Conservation (phyloP, 2,329 filamentous ascomycete genomes). For the Monilinia fructicola region DNA sequence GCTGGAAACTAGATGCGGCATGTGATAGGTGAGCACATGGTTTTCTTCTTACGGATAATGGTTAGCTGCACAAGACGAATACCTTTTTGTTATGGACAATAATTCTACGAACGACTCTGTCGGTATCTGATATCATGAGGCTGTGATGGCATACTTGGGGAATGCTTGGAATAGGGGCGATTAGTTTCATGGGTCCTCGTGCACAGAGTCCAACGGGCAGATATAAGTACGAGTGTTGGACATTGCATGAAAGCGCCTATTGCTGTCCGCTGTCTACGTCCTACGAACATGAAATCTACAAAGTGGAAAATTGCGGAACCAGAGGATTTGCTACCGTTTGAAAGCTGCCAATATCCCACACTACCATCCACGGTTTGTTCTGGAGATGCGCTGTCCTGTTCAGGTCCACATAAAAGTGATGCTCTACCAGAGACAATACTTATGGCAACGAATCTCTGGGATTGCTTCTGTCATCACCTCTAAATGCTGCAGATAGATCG, state of each 20-base stretch:
- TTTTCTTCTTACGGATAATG: conserved; percentile 1
- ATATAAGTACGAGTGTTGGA: not conserved
- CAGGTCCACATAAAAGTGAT: not conserved
- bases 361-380: not conserved
- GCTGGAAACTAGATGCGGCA: conserved; percentile 43
- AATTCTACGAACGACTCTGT: not conserved
- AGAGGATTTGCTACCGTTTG: not conserved
- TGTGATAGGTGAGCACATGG: conserved; percentile 42
- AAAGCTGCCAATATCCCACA: not conserved
- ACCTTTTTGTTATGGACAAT: not conserved
- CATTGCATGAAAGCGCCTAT: not conserved
- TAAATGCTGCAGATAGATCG: too few relatives aligned
- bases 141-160: too few relatives aligned
- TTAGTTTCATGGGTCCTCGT: not conserved
- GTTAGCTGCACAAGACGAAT: not conserved
- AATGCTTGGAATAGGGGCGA: not conserved
- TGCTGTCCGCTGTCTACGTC: not conserved
- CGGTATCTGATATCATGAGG: not conserved
- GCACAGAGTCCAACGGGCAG: not conserved
- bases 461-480: not conserved
- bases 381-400: not conserved
- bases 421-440: not conserved
- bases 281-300: not conserved
- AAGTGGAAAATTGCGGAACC: not conserved
- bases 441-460: not conserved